These are phyloP conservation scores for Cyberlindnera misumaiensis DNA, from an alignment of 805 yeast genomes.

Conservation along the genomic window DNA sequence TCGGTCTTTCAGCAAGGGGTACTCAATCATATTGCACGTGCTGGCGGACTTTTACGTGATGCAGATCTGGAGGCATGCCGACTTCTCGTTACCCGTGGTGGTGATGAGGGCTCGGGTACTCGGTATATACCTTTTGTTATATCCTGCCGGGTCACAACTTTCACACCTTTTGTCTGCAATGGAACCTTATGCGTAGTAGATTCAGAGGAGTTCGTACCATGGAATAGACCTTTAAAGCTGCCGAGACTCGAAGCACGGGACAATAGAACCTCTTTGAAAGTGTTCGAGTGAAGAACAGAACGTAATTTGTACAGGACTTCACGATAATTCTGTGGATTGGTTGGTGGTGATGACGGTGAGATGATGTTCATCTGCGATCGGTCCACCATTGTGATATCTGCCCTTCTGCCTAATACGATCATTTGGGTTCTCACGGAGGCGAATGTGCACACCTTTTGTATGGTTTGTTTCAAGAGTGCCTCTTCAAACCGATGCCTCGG, in stretches of 20 bases:
- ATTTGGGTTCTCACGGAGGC: too few species aligned
- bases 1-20: background rate
- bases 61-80: too few species aligned
- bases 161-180: conserved; percentile 17
- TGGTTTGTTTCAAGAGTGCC: too few species aligned
- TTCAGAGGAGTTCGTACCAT: background rate
- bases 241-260: conserved; percentile 1
- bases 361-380: too few species aligned
- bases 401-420: too few species aligned
- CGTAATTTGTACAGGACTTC: too few species aligned
- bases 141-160: conserved; percentile 22
- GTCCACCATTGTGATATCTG: too few species aligned
- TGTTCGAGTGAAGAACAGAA: too few species aligned
- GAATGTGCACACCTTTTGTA: too few species aligned
- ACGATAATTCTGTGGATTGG: too few species aligned
- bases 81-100: conserved; percentile 1
- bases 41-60: background rate
- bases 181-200: background rate
- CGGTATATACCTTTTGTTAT: conserved; percentile 14
- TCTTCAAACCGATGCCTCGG: too few species aligned
- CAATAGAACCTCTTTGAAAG: conserved; percentile 1
- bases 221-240: background rate
- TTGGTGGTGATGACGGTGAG: too few species aligned
- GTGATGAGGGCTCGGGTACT: conserved; percentile 3
- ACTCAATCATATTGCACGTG: background rate